phyloP scores from a whole-genome alignment of 2,329 filamentous ascomycete genomes.

The Cladobotryum protrusum region DNA sequence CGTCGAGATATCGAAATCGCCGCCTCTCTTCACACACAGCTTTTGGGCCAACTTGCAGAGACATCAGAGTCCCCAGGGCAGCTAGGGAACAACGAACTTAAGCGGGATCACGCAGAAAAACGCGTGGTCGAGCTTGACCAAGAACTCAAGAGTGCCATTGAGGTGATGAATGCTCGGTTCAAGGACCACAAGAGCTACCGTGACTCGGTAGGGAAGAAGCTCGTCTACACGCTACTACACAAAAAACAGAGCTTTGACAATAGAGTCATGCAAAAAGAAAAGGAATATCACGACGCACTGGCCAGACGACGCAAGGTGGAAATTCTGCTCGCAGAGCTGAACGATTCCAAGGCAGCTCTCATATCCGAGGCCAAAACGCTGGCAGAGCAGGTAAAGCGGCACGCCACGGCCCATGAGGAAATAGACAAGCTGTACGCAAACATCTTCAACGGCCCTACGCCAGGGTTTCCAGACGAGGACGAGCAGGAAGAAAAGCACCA shows the following conservation, averaged over 20 bases:
- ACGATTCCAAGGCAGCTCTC: conserved; percentile 6
- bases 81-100: conserved; percentile 5
- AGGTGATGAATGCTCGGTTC: conserved; percentile 5
- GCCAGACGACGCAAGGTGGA: conserved; percentile 9
- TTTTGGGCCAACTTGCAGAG: conserved; percentile 6
- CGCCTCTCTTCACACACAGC: conserved; percentile 6
- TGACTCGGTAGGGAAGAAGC: conserved; percentile 6
- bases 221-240: conserved; percentile 8
- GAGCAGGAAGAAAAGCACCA: conserved; percentile 7
- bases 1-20: conserved; percentile 23
- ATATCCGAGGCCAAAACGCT: conserved; percentile 2
- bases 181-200: conserved; percentile 9
- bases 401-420: conserved; percentile 6
- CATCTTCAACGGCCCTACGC: conserved; percentile 9
- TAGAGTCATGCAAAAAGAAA: conserved; percentile 6
- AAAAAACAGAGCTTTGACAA: conserved; percentile 7
- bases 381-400: neutral
- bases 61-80: conserved; percentile 5
- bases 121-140: conserved; percentile 8
- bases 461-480: conserved; percentile 11
- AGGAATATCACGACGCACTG: conserved; percentile 4
- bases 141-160: conserved; percentile 6
- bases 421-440: conserved; percentile 5
- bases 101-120: conserved; percentile 6
- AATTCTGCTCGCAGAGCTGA: conserved; percentile 1